phyloP scores from a whole-genome alignment of 805 yeast species.

The Teunomyces atbi region DNA sequence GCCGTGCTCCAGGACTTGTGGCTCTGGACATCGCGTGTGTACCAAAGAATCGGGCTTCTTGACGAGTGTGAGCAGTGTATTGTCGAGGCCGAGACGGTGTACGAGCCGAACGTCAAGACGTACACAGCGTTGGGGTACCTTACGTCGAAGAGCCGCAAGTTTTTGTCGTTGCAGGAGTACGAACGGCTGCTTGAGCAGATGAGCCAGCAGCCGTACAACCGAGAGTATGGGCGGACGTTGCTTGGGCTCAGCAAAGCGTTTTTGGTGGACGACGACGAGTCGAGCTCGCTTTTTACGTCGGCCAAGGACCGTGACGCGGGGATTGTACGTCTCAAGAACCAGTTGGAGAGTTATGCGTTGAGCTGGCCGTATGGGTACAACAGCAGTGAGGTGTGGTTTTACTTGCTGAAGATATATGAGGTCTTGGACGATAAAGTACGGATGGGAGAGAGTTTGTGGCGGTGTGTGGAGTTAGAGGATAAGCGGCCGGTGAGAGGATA shows the following conservation, averaged over 20 bases:
- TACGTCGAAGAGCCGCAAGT: conserved; percentile 40
- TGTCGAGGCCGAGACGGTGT: conserved; percentile 61
- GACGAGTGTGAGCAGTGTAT: conserved; percentile 71
- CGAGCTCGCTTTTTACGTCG: conserved; percentile 47
- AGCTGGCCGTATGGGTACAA: conserved; percentile 43
- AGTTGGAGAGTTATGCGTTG: conserved; percentile 36
- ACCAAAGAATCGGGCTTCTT: conserved; percentile 50
- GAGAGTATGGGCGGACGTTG: conserved; percentile 48
- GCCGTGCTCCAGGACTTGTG: conserved; percentile 58
- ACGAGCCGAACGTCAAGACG: conserved; percentile 46
- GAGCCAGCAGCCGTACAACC: conserved; percentile 21
- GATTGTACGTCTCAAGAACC: conserved; percentile 51
- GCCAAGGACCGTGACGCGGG: conserved; percentile 60
- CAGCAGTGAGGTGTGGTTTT: conserved; percentile 65
- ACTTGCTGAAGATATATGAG: conserved; percentile 62
- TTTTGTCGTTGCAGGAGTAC: conserved; percentile 58
- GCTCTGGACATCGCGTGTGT: conserved; percentile 71
- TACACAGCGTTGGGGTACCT: conserved; percentile 50
- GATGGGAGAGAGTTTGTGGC: conserved; percentile 55
- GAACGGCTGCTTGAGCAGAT: conserved; percentile 57
- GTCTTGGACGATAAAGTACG: conserved; percentile 48
- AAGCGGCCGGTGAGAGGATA: conserved; percentile 49
- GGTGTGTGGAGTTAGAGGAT: conserved; percentile 63
- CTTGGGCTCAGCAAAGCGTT: conserved; percentile 55
- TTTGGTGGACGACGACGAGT: conserved; percentile 37